Evolutionary conservation across 1,139 yeast species (phyloP).

Genomic region (Candida sp.): DNA sequence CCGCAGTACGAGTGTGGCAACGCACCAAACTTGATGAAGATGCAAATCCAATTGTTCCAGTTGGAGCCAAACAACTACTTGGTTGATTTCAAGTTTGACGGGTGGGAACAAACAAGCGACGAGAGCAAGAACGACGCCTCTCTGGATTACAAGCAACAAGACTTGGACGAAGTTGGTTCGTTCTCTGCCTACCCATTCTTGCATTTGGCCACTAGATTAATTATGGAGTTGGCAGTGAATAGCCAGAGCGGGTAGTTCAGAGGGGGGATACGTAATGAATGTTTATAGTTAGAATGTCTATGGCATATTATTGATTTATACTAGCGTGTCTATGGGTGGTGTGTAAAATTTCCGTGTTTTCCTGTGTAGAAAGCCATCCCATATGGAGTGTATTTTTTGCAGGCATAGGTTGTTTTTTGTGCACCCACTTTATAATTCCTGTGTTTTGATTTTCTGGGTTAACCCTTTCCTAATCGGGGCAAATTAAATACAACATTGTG

Average conservation of each 20-base stretch:
- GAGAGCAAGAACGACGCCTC: not conserved
- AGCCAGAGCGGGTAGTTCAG: slow-evolving; percentile 24
- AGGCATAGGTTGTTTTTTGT: not conserved
- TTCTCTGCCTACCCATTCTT: slow-evolving; percentile 95
- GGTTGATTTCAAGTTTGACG: slow-evolving; percentile 98
- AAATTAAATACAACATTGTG: slow-evolving; percentile 3
- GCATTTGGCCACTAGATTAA: slow-evolving; percentile 88
- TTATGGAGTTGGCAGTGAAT: slow-evolving; percentile 97
- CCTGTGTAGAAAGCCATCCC: not conserved
- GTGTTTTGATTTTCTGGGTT: not conserved
- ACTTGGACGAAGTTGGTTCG: slow-evolving; percentile 76
- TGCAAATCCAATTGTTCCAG: slow-evolving; percentile 97
- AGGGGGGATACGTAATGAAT: no score
- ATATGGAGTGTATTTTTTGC: not conserved
- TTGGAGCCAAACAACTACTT: slow-evolving; percentile 94
- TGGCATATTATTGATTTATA: not conserved
- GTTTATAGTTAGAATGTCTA: not conserved
- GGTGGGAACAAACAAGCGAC: slow-evolving; percentile 65
- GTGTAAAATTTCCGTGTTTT: not conserved
- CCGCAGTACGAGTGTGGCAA: slow-evolving; percentile 23
- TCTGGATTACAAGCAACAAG: slow-evolving; percentile 24
- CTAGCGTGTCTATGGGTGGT: not conserved
- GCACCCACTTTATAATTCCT: no score
- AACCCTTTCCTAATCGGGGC: slow-evolving; percentile 4
- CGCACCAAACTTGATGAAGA: slow-evolving; percentile 70